These are phyloP conservation scores for Nakaseomyces bracarensis DNA, from an alignment of 1,139 yeast species.

Conservation along the genomic window DNA sequence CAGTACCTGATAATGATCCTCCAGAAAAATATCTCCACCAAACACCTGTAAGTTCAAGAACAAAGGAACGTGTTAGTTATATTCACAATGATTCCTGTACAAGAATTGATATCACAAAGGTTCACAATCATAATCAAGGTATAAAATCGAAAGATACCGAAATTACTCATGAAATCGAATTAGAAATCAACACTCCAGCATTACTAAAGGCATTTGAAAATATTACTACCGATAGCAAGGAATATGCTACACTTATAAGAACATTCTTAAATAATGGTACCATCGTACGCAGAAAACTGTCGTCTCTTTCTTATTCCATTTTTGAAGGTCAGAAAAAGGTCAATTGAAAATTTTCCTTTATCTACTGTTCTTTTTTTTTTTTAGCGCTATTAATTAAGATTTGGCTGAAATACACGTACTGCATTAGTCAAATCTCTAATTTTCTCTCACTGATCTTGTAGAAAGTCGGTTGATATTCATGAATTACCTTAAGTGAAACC, in stretches of 20 bases:
- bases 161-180: conserved; percentile 49
- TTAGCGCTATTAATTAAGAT: no score
- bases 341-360: conserved; percentile 5
- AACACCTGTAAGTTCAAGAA: conserved; percentile 48
- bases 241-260: conserved; percentile 64
- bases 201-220: conserved; percentile 55
- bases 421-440: neutral
- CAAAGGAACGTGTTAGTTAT: conserved; percentile 56
- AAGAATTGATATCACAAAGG: conserved; percentile 61
- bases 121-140: conserved; percentile 42
- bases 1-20: conserved; percentile 46
- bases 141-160: conserved; percentile 37
- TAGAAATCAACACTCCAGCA: conserved; percentile 64
- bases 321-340: conserved; percentile 32
- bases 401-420: no score
- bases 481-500: neutral
- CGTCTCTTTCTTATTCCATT: conserved; percentile 30
- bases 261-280: conserved; percentile 67
- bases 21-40: conserved; percentile 42
- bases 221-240: conserved; percentile 44
- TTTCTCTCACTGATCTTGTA: neutral
- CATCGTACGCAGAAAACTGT: conserved; percentile 38
- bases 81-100: conserved; percentile 63
- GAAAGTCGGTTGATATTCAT: neutral
- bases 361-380: neutral